Conservation (phyloP, 2,329 filamentous ascomycete species). For the Penicillium sp. region DNA sequence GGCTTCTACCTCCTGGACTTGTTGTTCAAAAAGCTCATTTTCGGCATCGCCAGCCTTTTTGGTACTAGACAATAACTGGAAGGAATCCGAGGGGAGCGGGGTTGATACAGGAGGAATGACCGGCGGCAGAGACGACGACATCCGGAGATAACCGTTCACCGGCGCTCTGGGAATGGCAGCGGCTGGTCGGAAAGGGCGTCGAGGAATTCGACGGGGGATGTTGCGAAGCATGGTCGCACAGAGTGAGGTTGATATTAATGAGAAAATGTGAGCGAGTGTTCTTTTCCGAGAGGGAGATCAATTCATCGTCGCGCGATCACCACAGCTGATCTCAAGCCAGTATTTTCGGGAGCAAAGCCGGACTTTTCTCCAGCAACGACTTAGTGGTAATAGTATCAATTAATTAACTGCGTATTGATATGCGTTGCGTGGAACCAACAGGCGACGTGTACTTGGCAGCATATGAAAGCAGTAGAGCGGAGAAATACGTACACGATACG, state of each 20-base stretch:
- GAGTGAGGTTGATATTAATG: neutral
- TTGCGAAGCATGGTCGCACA: constrained; percentile 31
- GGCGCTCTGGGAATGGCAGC: constrained; percentile 27
- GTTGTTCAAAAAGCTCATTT: constrained; percentile 77
- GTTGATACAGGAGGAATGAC: constrained; percentile 61
- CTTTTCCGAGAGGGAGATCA: neutral
- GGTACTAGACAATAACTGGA: constrained; percentile 75
- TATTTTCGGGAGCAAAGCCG: neutral
- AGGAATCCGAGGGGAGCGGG: constrained; percentile 66
- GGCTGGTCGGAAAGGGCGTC: constrained; percentile 22
- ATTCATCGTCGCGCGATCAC: neutral
- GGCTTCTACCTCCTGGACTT: constrained; percentile 76
- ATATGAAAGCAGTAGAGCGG: neutral
- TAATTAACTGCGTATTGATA: too few relatives aligned
- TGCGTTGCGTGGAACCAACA: too few relatives aligned
- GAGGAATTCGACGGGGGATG: constrained; percentile 33
- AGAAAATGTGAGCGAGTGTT: neutral
- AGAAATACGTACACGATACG: neutral
- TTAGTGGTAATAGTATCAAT: neutral
- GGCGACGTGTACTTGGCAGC: too few relatives aligned
- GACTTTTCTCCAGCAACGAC: neutral
- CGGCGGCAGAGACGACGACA: constrained; percentile 53
- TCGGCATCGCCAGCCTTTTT: constrained; percentile 76
- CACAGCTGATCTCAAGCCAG: neutral
- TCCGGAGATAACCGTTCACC: constrained; percentile 41